Percentiles rank a stretch among this genome's conserved stretches.
Conservation (phyloP, 805 yeast genomes). For the Vanderwaltozyma yarrowii region DNA sequence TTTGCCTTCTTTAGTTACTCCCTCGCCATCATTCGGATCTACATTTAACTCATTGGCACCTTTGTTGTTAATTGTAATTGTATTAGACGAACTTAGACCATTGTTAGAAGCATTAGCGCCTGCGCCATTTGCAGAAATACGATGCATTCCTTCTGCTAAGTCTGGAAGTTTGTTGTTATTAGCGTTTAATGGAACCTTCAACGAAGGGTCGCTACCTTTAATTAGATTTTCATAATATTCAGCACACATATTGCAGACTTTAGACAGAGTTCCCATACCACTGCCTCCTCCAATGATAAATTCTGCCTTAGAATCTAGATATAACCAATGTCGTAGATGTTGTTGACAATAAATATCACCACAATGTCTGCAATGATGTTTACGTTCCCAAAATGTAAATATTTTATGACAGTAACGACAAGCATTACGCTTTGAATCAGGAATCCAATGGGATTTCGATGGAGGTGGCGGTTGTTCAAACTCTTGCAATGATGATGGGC, state of each 20-base stretch:
- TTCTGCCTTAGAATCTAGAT: constrained; percentile 49
- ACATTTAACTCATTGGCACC: constrained; percentile 1
- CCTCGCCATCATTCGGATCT: constrained; percentile 2
- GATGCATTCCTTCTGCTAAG: not conserved
- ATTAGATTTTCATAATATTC: constrained; percentile 44
- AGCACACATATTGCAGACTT: constrained; percentile 63
- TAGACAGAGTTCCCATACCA: constrained; percentile 45
- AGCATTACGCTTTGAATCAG: constrained; percentile 51
- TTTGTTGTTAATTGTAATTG: not conserved
- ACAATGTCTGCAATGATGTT: constrained; percentile 79
- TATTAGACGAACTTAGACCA: not conserved
- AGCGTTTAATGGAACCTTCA: constrained; percentile 1
- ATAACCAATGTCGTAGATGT: constrained; percentile 48
- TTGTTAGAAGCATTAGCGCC: not conserved
- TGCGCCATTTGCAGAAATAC: not conserved
- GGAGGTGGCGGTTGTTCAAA: constrained; percentile 27
- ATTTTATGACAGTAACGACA: constrained; percentile 60
- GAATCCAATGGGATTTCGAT: constrained; percentile 59
- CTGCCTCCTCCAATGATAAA: constrained; percentile 52
- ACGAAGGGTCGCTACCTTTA: constrained; percentile 1
- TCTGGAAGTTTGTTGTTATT: constrained; percentile 1
- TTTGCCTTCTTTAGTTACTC: not conserved
- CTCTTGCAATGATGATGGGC: constrained; percentile 2
- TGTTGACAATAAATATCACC: constrained; percentile 71
- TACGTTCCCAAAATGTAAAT: constrained; percentile 70